Conservation (phyloP, 176 grass and related monocot species). For the Elymus sibiricus region DNA sequence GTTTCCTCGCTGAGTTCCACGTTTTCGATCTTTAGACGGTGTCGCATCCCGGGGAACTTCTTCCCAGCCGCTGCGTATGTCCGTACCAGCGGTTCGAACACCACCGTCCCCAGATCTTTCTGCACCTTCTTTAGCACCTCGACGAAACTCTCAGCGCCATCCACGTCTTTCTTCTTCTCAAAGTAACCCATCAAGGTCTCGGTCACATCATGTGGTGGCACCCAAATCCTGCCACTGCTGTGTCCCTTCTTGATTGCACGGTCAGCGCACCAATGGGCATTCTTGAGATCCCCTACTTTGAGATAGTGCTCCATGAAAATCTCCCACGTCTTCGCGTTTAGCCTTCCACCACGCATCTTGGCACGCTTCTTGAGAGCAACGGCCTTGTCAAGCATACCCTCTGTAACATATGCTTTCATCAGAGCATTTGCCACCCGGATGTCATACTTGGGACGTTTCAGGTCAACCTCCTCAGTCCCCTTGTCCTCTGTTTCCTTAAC, state of each 20-base stretch:
- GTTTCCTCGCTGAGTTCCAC: slow-evolving; percentile 44
- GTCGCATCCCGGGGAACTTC: slow-evolving; percentile 69
- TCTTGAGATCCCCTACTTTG: slow-evolving; percentile 68
- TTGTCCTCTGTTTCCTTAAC: slow-evolving; percentile 18
- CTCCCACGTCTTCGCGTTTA: slow-evolving; percentile 89
- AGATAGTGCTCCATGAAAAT: slow-evolving; percentile 90
- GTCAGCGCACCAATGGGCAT: slow-evolving; percentile 68
- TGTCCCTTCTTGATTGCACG: slow-evolving; percentile 89
- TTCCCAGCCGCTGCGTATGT: slow-evolving; percentile 64
- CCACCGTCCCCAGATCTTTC: slow-evolving; percentile 40
- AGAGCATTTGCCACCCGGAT: slow-evolving; percentile 85
- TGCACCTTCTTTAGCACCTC: slow-evolving; percentile 57
- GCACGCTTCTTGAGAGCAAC: slow-evolving; percentile 63
- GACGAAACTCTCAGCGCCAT: slow-evolving; percentile 64
- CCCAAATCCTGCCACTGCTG: slow-evolving; percentile 65
- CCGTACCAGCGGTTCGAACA: slow-evolving; percentile 59
- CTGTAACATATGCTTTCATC: slow-evolving; percentile 83
- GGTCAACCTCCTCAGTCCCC: neutral
- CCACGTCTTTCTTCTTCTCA: slow-evolving; percentile 57
- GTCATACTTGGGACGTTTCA: slow-evolving; percentile 63
- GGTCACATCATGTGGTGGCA: slow-evolving; percentile 39
- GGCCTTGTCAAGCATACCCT: slow-evolving; percentile 85
- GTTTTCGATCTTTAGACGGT: slow-evolving; percentile 74
- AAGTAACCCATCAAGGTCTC: slow-evolving; percentile 63
- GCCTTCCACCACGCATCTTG: slow-evolving; percentile 70